A percentile compares a stretch with the other conserved stretches of the same genome.
These are phyloP conservation scores for Xylariaceae sp. DNA, from an alignment of 2,329 filamentous ascomycete genomes.

Conservation along the genomic window DNA sequence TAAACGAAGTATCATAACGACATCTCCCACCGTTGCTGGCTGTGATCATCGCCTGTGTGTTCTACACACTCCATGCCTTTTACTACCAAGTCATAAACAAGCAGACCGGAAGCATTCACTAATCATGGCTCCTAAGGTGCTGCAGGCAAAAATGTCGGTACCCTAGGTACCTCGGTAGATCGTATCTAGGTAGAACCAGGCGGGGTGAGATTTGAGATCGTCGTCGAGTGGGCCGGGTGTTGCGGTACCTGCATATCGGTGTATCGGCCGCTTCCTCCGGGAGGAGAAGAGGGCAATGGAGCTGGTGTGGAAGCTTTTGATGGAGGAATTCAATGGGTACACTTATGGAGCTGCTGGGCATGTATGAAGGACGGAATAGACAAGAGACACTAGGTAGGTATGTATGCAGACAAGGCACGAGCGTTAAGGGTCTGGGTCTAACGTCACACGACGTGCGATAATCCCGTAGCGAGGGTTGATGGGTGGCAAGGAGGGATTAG, in stretches of 20 bases:
- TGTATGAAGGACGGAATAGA: neutral
- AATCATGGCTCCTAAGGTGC: neutral
- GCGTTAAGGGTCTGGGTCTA: conserved; percentile 1
- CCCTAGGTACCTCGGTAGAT: neutral
- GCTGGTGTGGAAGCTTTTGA: neutral
- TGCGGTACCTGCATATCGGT: conserved; percentile 33
- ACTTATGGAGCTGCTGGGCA: neutral
- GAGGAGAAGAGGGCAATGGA: conserved; percentile 6
- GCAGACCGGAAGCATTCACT: neutral
- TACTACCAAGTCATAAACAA: neutral
- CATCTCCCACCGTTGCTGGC: no score
- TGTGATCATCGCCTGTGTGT: no score
- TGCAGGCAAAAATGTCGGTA: neutral
- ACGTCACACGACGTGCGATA: neutral
- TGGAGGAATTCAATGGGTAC: neutral
- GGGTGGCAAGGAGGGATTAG: neutral
- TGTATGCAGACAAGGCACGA: neutral
- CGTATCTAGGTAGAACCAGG: conserved; percentile 1
- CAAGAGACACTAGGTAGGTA: neutral
- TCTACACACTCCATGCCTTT: neutral
- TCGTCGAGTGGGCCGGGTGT: conserved; percentile 20
- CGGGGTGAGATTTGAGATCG: conserved; percentile 14
- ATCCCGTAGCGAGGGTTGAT: conserved; percentile 7
- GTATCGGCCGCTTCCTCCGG: conserved; percentile 31
- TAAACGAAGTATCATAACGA: neutral